Base-by-base conservation (phyloP, 768 basidiomycete genomes). In the Termitomyces titanicus region DNA sequence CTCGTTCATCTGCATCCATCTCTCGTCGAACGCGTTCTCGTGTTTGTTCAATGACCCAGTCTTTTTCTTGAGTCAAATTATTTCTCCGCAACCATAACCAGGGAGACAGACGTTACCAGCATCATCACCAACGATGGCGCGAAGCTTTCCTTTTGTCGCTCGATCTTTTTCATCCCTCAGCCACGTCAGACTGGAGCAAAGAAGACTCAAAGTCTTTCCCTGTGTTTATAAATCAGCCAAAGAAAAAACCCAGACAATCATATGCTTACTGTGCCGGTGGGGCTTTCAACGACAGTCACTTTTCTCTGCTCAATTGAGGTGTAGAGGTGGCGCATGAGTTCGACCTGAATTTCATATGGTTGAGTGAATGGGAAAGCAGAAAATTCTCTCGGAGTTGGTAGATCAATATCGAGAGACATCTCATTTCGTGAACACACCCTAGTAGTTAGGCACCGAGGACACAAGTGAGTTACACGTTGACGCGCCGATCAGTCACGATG, bases 251-350 rank as follows among this genome's bases (percentile, higher is more conserved):
- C 52, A 37, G 4, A 38, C 8, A 11, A 22, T 48, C 11, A 34
- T 40, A 1, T 31, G 64, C 81, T 68, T 55, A 92, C 92, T 24
- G 92, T 94, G 62, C 92, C 93, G 0, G 93, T 94, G 0, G 93
- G 93, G 61, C 88, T 91, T 69, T 94, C 92, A 29, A 95, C 79
- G 47, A 98, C 87, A 1, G 92, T 82, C 17, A 97, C 81, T 60
- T 84, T 84, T 43, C 74, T 74, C n/a, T 73, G 61, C 67, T 95
- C 92, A 43, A 97, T 88, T 0, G 88, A 78, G 6, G 78, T 63
- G 68, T 94, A 98, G 1, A 98, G 73, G 59, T 94, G 91, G 17
- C 76, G 83, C 95, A 98, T 97, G 25, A 98, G 82, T 34, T 90
- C 82, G 0, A 79, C 73, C 67, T 98, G 96, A 54, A 96, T 95